phyloP scores from a whole-genome alignment of 2,329 filamentous ascomycete species.

The Pestalotiopsis sp. region DNA sequence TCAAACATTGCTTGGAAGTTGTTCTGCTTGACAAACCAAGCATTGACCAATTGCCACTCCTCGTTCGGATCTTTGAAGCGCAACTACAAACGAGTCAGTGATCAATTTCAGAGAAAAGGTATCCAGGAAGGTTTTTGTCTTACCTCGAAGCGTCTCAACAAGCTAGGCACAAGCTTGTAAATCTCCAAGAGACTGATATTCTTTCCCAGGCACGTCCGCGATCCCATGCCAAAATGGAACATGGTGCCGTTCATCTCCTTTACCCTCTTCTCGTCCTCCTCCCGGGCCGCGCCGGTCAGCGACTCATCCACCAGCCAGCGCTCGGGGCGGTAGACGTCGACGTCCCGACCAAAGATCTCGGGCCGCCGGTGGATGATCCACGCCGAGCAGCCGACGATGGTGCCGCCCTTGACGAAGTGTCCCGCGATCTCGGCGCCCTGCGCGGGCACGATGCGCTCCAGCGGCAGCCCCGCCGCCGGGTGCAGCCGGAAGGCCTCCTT shows the following conservation, averaged over 20 bases:
- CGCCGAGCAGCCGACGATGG: conserved; percentile 73
- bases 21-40: conserved; percentile 65
- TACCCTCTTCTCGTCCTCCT: conserved; percentile 53
- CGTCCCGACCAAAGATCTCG: conserved; percentile 70
- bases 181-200: conserved; percentile 66
- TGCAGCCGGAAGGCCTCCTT: conserved; percentile 80
- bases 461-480: conserved; percentile 70
- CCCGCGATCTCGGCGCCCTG: conserved; percentile 67
- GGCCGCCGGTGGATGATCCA: conserved; percentile 74
- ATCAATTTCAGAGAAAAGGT: neutral
- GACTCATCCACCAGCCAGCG: conserved; percentile 58
- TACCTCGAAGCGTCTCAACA: conserved; percentile 68
- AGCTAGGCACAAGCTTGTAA: conserved; percentile 62
- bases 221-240: conserved; percentile 75
- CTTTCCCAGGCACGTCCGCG: conserved; percentile 71
- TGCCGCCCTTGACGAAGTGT: conserved; percentile 65
- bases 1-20: conserved; percentile 54
- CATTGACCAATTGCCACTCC: conserved; percentile 62
- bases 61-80: conserved; percentile 53
- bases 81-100: conserved; percentile 40
- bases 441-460: conserved; percentile 73
- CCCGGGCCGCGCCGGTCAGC: conserved; percentile 22
- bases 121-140: conserved; percentile 15
- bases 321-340: conserved; percentile 69
- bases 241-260: conserved; percentile 71